Base-by-base conservation (phyloP, 805 yeast species). In the Metschnikowia henanensis region DNA sequence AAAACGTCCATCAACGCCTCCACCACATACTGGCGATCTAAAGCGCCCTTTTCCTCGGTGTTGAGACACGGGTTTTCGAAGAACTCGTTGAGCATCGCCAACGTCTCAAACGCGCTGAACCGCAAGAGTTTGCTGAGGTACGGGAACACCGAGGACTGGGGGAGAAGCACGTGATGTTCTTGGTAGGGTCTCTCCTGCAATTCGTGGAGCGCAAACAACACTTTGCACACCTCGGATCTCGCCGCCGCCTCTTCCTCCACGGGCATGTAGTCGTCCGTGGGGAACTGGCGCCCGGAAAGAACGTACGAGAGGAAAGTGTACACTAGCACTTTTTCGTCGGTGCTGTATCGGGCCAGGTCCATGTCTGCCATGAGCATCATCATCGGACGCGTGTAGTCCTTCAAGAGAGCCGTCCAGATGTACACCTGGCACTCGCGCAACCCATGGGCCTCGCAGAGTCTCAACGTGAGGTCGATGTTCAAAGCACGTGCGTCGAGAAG, bases 21-120 rank as follows among this genome's bases (percentile, higher is more conserved):
- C 17, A 88, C 66, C 12, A 92, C 77, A 52, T 83, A 84, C 60
- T 92, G 98, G 16, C 98, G 70, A 48, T 72, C 84, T 4, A 86
- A 71, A 17, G 57, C 59, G 15, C 61, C 58, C 19, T 64, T 58
- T 22, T 68, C 75, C 35, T 79, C 81, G 17, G 81, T 89, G 60
- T 90, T 88, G 43, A 92, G 61, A 32, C 78, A 70, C 0, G 85
- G 66, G 59, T 89, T 95, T 58, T 92, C 97, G 57, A 92, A 83
- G 7, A 86, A 84, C 59, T 87, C 95, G 60, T 89, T 84, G 45
- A 94, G 61, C 15, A 87, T 76, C 0, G 83, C 70, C 28, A 91
- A 73, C 64, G 83, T 77, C 30, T 76, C 76, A n/a, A 75, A 68
- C 4, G 85, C 71, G 50, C 84, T 76, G 51, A 62, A 74, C 30